A percentile compares a stretch with the other conserved stretches of the same genome.
These are phyloP conservation scores for Epichloe uncinata DNA, from an alignment of 2,329 filamentous ascomycete genomes.

Conservation along the genomic window DNA sequence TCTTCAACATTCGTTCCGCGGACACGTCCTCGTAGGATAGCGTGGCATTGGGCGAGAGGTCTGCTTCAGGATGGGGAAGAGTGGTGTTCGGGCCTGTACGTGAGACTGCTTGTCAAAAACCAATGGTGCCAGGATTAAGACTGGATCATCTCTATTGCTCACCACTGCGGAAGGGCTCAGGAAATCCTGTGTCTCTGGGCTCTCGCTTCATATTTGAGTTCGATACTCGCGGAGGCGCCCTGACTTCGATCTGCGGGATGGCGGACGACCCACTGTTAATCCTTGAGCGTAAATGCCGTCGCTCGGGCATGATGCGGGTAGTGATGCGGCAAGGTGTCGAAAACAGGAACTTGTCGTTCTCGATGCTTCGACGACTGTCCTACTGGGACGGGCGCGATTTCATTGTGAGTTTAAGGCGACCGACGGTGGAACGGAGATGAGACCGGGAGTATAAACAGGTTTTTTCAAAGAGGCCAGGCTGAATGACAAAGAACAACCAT, in stretches of 20 bases:
- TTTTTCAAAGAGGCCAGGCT: background rate
- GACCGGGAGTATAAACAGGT: background rate
- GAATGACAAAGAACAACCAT: too few species aligned
- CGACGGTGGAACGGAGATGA: background rate
- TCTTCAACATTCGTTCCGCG: slow-evolving; percentile 26
- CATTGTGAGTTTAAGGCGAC: background rate
- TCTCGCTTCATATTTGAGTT: slow-evolving; percentile 13
- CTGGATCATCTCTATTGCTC: slow-evolving; percentile 11
- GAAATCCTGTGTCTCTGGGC: slow-evolving; percentile 36
- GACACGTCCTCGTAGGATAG: slow-evolving; percentile 42
- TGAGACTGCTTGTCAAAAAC: background rate
- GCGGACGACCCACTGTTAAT: slow-evolving; percentile 1
- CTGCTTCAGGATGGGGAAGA: slow-evolving; percentile 47
- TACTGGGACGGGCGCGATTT: background rate
- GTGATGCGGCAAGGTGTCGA: background rate
- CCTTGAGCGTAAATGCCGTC: background rate
- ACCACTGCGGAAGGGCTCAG: slow-evolving; percentile 36
- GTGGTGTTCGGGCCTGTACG: slow-evolving; percentile 42
- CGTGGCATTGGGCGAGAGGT: slow-evolving; percentile 41
- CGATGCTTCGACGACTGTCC: background rate
- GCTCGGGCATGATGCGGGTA: slow-evolving; percentile 1
- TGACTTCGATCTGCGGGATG: slow-evolving; percentile 14
- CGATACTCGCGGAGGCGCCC: slow-evolving; percentile 13
- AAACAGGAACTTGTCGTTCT: background rate
- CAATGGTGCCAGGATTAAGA: background rate